phyloP scores from a whole-genome alignment of 108 stramenopile species.

The Skeletonema costatum region DNA sequence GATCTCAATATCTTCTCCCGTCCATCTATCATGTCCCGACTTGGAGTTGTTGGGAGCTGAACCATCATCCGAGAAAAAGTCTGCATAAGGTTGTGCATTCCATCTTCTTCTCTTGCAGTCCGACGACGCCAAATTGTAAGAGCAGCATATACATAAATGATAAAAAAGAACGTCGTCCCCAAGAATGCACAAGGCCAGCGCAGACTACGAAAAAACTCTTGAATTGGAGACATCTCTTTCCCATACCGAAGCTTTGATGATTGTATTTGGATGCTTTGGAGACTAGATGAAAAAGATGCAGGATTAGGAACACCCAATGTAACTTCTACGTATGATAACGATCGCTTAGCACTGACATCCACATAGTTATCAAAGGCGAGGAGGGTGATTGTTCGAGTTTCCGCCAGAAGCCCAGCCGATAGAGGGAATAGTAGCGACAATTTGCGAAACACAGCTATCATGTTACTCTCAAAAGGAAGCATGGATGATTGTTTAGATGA shows the following conservation, averaged over 20 bases:
- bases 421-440: conserved; percentile 54
- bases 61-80: conserved; percentile 26
- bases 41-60: conserved; percentile 1
- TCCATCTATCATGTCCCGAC: conserved; percentile 17
- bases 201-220: conserved; percentile 66
- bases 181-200: conserved; percentile 63
- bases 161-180: conserved; percentile 56
- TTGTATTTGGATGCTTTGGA: conserved; percentile 48
- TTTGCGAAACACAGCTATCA: conserved; percentile 66
- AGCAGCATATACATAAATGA: conserved; percentile 17
- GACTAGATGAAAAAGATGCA: conserved; percentile 49
- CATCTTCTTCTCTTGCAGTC: conserved; percentile 1
- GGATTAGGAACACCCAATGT: conserved; percentile 32
- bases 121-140: conserved; percentile 21
- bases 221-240: conserved; percentile 66
- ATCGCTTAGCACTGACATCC: conserved; percentile 39
- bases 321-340: conserved; percentile 46
- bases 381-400: conserved; percentile 62
- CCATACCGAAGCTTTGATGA: conserved; percentile 70
- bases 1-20: conserved; percentile 35
- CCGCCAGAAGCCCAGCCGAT: conserved; percentile 63
- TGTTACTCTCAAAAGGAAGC: conserved; percentile 72
- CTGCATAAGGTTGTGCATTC: conserved; percentile 17
- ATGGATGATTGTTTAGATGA: conserved; percentile 63
- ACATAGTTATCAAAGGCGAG: conserved; percentile 74